These are phyloP conservation scores for Exophiala oligosperma DNA, from an alignment of 2,329 filamentous ascomycete species.

Conservation along the genomic window DNA sequence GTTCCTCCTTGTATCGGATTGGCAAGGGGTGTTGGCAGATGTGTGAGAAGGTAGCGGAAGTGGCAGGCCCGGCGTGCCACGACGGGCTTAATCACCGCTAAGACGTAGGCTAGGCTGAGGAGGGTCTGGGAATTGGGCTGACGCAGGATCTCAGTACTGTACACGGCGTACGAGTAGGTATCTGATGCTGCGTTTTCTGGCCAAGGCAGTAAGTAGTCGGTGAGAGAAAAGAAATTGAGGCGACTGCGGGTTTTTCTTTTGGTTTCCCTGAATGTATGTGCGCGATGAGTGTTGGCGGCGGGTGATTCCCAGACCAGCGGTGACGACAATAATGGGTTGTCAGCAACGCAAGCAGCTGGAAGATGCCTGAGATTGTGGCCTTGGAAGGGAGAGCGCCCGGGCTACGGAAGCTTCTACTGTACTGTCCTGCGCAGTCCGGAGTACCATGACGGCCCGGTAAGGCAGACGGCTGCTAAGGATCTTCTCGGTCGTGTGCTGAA, in stretches of 20 bases:
- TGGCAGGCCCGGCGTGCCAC: slow-evolving; percentile 2
- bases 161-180: too few species aligned
- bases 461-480: too few species aligned
- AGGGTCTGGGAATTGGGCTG: background rate
- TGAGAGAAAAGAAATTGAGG: background rate
- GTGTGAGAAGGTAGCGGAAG: slow-evolving; percentile 6
- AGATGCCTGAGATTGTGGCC: background rate
- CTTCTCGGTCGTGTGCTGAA: too few species aligned
- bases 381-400: too few species aligned
- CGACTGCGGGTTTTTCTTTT: background rate
- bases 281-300: background rate
- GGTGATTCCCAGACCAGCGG: background rate
- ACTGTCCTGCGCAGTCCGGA: too few species aligned
- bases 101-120: background rate
- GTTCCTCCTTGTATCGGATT: slow-evolving; percentile 17
- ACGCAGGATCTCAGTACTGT: background rate
- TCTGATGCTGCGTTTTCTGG: background rate
- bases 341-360: background rate
- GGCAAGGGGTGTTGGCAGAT: slow-evolving; percentile 15
- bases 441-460: too few species aligned
- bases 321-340: background rate
- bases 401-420: background rate
- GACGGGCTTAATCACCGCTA: background rate
- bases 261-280: background rate
- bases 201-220: background rate